Conservation (phyloP, 225 moss, liverwort and hornwort genomes). For the Climacium dendroides region DNA sequence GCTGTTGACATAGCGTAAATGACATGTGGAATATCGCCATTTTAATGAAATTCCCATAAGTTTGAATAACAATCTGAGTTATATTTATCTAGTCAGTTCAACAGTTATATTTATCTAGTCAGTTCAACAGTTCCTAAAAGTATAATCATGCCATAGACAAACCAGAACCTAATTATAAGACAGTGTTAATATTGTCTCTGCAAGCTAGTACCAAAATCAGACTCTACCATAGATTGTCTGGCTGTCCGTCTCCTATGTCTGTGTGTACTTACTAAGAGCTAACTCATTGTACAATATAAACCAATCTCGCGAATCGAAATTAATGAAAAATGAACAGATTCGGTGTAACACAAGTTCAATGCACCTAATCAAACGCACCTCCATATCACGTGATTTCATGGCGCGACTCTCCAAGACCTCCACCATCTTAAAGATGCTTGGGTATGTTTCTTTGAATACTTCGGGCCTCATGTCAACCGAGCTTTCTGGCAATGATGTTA, state of each 20-base stretch:
- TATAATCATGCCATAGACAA: not conserved
- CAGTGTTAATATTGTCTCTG: not conserved
- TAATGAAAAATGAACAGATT: not conserved
- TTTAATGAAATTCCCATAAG: too few species aligned
- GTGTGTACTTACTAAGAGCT: not conserved
- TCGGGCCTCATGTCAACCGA: not conserved
- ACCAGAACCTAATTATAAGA: not conserved
- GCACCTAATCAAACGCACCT: not conserved
- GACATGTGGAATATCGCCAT: too few species aligned
- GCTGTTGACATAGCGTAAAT: too few species aligned
- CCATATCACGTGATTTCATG: not conserved
- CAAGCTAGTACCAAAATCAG: not conserved
- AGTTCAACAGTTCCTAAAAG: not conserved
- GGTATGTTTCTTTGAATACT: constrained; percentile 17
- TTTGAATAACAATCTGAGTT: not conserved
- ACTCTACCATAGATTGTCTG: not conserved
- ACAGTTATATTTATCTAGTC: not conserved
- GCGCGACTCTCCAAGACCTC: constrained; percentile 30
- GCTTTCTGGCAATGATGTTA: not conserved
- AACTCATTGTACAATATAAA: too few species aligned
- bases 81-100: not conserved
- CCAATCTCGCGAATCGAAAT: not conserved
- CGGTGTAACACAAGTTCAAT: not conserved
- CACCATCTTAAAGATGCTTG: constrained; percentile 25
- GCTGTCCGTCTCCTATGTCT: not conserved